phyloP scores from a whole-genome alignment of 1,284 basidiomycete species.

The Puccinia coronata region DNA sequence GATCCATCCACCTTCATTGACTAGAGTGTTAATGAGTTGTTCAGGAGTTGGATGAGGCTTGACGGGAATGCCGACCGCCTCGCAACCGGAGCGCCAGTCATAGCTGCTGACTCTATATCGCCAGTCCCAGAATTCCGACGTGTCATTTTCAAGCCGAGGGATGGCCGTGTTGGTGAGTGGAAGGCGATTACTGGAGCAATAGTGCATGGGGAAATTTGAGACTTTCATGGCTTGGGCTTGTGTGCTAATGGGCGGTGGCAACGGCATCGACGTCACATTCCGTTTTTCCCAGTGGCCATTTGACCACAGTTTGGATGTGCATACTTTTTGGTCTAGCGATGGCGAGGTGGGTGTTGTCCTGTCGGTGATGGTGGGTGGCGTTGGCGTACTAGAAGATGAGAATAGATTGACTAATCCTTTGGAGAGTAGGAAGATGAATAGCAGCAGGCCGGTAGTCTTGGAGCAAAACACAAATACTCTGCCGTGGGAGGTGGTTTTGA shows the following conservation, averaged over 20 bases:
- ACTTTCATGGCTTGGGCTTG: conserved; percentile 24
- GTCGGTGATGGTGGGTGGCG: not conserved
- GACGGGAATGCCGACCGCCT: conserved; percentile 7
- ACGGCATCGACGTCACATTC: conserved; percentile 5
- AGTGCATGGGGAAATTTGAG: conserved; percentile 29
- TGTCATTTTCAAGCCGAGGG: conserved; percentile 33
- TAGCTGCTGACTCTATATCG: conserved; percentile 37
- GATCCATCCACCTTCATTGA: conserved; percentile 44
- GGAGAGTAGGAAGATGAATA: conserved; percentile 7
- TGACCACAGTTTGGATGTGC: conserved; percentile 27
- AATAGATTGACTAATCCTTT: conserved; percentile 11
- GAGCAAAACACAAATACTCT: not conserved
- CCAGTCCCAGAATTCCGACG: conserved; percentile 42
- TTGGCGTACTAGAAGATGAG: not conserved
- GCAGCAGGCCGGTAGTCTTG: not conserved
- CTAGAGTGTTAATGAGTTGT: conserved; percentile 14
- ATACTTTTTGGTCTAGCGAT: not conserved
- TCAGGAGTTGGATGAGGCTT: conserved; percentile 32
- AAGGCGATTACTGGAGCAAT: conserved; percentile 37
- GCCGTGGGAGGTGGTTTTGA: conserved; percentile 15
- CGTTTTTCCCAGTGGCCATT: conserved; percentile 18
- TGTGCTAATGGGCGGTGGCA: not conserved
- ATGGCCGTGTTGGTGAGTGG: conserved; percentile 36
- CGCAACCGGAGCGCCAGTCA: conserved; percentile 40
- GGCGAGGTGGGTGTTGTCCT: not conserved